Conservation (phyloP, 805 yeast genomes). For the Candida dendrica region DNA sequence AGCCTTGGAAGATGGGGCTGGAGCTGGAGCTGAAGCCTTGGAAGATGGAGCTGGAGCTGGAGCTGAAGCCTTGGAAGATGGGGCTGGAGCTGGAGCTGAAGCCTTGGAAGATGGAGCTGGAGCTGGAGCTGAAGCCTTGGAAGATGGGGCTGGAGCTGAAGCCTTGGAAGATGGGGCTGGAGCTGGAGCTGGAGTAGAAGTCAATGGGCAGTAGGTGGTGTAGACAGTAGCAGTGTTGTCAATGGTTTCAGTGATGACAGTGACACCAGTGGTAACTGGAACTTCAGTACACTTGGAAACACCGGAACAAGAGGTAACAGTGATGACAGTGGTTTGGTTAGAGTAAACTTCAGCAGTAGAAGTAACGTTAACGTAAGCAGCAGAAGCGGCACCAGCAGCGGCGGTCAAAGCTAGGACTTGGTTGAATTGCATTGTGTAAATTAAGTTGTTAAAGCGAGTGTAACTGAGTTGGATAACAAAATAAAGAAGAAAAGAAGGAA, state of each 20-base stretch:
- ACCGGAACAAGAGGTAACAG: conserved; percentile 22
- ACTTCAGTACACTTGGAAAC: conserved; percentile 13
- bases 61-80: not conserved
- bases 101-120: conserved; percentile 5
- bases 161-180: conserved; percentile 9
- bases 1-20: conserved; percentile 8
- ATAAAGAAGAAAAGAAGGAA: too few species aligned
- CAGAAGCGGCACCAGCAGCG: conserved; percentile 21
- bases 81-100: not conserved
- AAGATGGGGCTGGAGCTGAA: conserved; percentile 9
- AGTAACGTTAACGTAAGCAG: conserved; percentile 18
- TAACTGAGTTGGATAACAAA: conserved; percentile 20
- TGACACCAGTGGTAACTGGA: conserved; percentile 21
- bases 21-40: conserved; percentile 5
- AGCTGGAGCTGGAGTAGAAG: conserved; percentile 5
- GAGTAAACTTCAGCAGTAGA: conserved; percentile 16
- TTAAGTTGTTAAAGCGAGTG: conserved; percentile 21
- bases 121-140: conserved; percentile 8
- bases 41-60: conserved; percentile 1
- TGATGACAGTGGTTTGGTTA: conserved; percentile 23
- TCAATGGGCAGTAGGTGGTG: not conserved
- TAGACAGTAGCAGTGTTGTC: not conserved
- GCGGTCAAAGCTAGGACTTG: conserved; percentile 21
- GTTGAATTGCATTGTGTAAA: conserved; percentile 27
- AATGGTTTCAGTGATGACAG: conserved; percentile 14